A percentile compares a stretch with the other conserved stretches of the same genome.
These are phyloP conservation scores for Curvularia sp. DNA, from an alignment of 2,329 filamentous ascomycete genomes.

Conservation along the genomic window DNA sequence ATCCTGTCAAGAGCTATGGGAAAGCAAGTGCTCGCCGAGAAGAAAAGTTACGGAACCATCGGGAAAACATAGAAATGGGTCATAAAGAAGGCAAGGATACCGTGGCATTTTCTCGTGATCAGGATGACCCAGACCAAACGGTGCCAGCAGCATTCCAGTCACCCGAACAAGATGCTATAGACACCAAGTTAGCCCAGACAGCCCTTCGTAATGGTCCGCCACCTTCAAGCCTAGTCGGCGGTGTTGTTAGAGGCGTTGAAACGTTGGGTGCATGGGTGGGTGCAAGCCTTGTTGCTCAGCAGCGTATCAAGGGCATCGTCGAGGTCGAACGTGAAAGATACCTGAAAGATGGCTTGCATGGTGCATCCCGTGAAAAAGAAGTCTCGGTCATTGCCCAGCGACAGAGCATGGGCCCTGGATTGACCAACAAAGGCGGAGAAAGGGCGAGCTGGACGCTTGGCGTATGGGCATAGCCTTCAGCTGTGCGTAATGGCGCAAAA, in stretches of 20 bases:
- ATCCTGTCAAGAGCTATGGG: slow-evolving; percentile 73
- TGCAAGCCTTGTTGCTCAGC: slow-evolving; percentile 71
- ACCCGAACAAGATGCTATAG: slow-evolving; percentile 65
- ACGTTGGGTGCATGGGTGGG: slow-evolving; percentile 77
- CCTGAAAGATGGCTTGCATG: slow-evolving; percentile 69
- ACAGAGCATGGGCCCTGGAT: slow-evolving; percentile 68
- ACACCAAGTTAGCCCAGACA: slow-evolving; percentile 62
- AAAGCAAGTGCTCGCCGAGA: slow-evolving; percentile 55
- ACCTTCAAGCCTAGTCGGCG: slow-evolving; percentile 55
- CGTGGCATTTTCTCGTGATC: slow-evolving; percentile 29
- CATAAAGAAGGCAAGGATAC: slow-evolving; percentile 35
- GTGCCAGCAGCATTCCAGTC: slow-evolving; percentile 52
- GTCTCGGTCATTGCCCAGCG: slow-evolving; percentile 64
- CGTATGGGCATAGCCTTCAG: slow-evolving; percentile 45
- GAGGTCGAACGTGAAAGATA: slow-evolving; percentile 76
- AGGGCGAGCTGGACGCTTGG: slow-evolving; percentile 50
- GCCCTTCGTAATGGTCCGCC: slow-evolving; percentile 52
- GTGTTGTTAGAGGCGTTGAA: slow-evolving; percentile 69
- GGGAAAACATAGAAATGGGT: slow-evolving; percentile 31
- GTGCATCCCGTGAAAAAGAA: slow-evolving; percentile 66
- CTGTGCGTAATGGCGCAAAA: neutral
- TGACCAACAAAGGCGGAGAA: slow-evolving; percentile 41
- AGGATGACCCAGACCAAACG: slow-evolving; percentile 14
- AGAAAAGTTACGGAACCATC: slow-evolving; percentile 31
- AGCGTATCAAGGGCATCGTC: slow-evolving; percentile 72